Evolutionary conservation across 768 basidiomycete genomes (phyloP).

Genomic region (Amanita fuliginea): DNA sequence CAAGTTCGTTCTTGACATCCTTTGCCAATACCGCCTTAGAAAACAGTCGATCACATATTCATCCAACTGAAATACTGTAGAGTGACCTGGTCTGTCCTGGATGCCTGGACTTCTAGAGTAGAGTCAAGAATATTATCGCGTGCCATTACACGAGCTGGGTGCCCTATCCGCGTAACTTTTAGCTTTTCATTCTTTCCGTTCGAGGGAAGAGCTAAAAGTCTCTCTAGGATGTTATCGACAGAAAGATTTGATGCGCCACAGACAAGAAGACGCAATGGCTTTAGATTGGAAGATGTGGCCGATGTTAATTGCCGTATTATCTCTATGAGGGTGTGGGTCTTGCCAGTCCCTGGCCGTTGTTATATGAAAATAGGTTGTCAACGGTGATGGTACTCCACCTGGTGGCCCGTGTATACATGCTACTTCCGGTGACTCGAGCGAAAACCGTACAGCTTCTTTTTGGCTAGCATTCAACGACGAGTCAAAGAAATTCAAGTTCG

Average conservation of each 20-base stretch:
- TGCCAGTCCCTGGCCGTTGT: conserved; percentile 60
- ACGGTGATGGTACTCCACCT: conserved; percentile 28
- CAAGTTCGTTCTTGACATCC: conserved; percentile 84
- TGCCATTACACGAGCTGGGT: conserved; percentile 87
- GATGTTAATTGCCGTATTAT: conserved; percentile 76
- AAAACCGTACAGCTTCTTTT: conserved; percentile 71
- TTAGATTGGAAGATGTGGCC: conserved; percentile 32
- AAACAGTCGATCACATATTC: conserved; percentile 1
- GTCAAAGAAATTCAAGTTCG: conserved; percentile 59
- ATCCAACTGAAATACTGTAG: neutral
- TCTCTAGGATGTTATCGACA: conserved; percentile 90
- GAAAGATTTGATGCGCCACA: conserved; percentile 93
- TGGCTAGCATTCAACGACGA: conserved; percentile 73
- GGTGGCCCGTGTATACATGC: conserved; percentile 98
- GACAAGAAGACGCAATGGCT: conserved; percentile 59
- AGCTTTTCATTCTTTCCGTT: conserved; percentile 38
- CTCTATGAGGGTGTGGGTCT: conserved; percentile 93
- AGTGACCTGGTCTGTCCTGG: conserved; percentile 56
- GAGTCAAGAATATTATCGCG: conserved; percentile 53
- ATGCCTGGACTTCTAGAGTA: conserved; percentile 65
- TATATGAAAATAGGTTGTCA: neutral
- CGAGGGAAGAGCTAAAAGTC: conserved; percentile 56
- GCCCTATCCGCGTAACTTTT: conserved; percentile 81
- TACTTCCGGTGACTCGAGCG: conserved; percentile 70
- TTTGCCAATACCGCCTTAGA: conserved; percentile 66